Evolutionary conservation across 2,329 filamentous ascomycete genomes (phyloP).

Genomic region (Colletotrichum sp.): DNA sequence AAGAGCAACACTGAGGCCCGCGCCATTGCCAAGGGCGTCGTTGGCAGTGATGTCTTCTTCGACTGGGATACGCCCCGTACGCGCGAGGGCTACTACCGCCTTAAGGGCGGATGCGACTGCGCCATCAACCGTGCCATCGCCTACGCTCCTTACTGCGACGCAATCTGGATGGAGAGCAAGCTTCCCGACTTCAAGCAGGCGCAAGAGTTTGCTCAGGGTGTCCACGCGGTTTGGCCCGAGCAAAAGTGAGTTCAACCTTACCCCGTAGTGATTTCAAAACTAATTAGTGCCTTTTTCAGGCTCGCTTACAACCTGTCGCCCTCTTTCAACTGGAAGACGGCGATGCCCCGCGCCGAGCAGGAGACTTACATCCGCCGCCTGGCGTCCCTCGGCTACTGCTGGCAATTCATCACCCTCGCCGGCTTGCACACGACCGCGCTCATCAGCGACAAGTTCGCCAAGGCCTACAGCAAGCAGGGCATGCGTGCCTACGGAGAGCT

Average conservation of each 20-base stretch:
- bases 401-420: conserved; percentile 99
- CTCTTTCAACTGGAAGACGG: conserved; percentile 99
- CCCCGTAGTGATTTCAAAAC: background rate
- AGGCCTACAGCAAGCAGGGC: conserved; percentile 78
- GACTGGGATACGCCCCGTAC: conserved; percentile 96
- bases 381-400: conserved; percentile 90
- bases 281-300: conserved; percentile 45
- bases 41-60: conserved; percentile 84
- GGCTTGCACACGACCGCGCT: conserved; percentile 95
- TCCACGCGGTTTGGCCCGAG: conserved; percentile 93
- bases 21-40: conserved; percentile 76
- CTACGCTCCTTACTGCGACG: conserved; percentile 91
- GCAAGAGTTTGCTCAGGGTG: conserved; percentile 89
- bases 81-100: conserved; percentile 92
- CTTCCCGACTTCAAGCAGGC: conserved; percentile 91
- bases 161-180: conserved; percentile 99
- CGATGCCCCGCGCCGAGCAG: conserved; percentile 90
- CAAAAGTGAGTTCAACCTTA: conserved; percentile 74
- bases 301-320: conserved; percentile 98
- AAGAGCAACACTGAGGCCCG: conserved; percentile 87
- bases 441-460: conserved; percentile 87
- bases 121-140: conserved; percentile 89
- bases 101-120: conserved; percentile 89
- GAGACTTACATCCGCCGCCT: conserved; percentile 97
- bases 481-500: conserved; percentile 98